Base-by-base conservation (phyloP, 129 eudicot species). In the Gnaphalium uliginosum region DNA sequence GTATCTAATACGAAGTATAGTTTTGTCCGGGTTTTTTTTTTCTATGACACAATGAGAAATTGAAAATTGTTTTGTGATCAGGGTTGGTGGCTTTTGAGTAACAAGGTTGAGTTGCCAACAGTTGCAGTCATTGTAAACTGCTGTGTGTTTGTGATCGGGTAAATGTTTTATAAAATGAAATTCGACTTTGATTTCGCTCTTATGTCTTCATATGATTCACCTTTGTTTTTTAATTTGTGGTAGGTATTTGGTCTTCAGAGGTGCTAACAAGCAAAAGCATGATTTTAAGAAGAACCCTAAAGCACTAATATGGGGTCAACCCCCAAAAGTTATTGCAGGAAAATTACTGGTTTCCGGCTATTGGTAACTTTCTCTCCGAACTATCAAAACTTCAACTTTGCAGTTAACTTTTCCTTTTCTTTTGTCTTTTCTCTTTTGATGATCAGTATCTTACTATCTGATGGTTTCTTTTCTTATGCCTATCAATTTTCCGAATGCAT, bases 81-180 rank as follows among this genome's bases (percentile, higher is more conserved):
- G 98, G 97, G 89, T 68, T 90, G 98, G 98, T 94, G 98, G 98
- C 97, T 94, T 76, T 79, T 94, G 81, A 74, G 72, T 60, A 90
- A 94, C 80, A 79, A 85, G 22, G 96, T 91, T 69, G 98, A 87
- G 81, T 68, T 91, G 30, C 81, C 98, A 54, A 89, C 85, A 68
- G 86, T 96, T 63, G 90, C 93, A 76, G 76, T 91, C 13, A 68
- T 94, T 76, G 96, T 91, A 68, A 89, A 91, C 77, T 94, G 96
- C 65, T 77, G 83, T 35, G 89, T 87, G 39, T 94, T 94, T 85
- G 76, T 87, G 63, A 69, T 94, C 22, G 98, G 98, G 96, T 94
- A 91, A 82, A 56, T 46, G 24, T 74, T 71, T 14, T 8, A 21
- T 30, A 32, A 56, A 15, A n/a, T 78, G 35, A 26, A 66, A 22